Percentiles rank a stretch among this genome's conserved stretches.
Evolutionary conservation across 83 land plant genomes (phyloP).

Genomic region (Larix sibirica): DNA sequence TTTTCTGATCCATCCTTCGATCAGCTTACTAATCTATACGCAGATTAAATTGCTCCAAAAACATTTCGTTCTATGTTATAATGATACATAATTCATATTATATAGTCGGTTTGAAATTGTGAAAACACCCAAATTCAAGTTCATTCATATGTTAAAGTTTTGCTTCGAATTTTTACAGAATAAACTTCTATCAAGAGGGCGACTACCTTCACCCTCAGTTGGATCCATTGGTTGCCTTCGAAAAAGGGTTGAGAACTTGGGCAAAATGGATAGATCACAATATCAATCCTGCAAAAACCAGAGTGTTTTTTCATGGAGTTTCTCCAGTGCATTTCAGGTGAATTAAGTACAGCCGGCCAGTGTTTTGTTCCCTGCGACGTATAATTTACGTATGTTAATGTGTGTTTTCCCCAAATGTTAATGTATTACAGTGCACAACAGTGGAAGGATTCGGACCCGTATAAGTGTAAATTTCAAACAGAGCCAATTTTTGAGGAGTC

Average conservation of each 20-base stretch:
- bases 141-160: no score
- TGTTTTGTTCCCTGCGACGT: not conserved
- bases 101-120: no score
- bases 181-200: slow-evolving; percentile 16
- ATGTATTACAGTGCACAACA: slow-evolving; percentile 14
- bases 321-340: slow-evolving; percentile 39
- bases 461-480: slow-evolving; percentile 20
- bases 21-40: no score
- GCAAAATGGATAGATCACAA: slow-evolving; percentile 31
- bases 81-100: no score
- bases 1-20: no score
- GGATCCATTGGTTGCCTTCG: slow-evolving; percentile 17
- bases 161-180: no score
- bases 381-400: no score
- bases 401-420: no score
- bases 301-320: slow-evolving; percentile 30
- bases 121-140: no score
- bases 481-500: slow-evolving; percentile 14
- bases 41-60: no score
- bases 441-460: slow-evolving; percentile 13
- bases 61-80: no score
- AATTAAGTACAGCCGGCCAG: not conserved
- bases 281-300: slow-evolving; percentile 23
- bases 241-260: slow-evolving; percentile 34
- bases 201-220: slow-evolving; percentile 17